These are phyloP conservation scores for Pichia terricola DNA, from an alignment of 1,139 yeast species.

Conservation along the genomic window DNA sequence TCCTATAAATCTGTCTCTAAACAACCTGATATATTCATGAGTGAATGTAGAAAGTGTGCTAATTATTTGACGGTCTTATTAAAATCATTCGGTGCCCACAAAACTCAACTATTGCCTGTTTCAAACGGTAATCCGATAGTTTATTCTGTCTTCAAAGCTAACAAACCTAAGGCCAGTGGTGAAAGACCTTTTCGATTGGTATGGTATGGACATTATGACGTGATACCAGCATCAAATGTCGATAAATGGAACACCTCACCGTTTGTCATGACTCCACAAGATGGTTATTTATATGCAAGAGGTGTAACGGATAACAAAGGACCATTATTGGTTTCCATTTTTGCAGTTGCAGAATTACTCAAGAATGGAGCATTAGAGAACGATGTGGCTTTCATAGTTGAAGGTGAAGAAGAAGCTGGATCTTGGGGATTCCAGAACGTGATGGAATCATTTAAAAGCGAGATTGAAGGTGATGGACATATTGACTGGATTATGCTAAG, in stretches of 20 bases:
- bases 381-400: conserved; percentile 77
- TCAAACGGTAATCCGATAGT: conserved; percentile 76
- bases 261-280: conserved; percentile 58
- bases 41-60: conserved; percentile 85
- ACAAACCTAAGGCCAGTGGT: conserved; percentile 8
- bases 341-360: conserved; percentile 70
- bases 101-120: conserved; percentile 63
- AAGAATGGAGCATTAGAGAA: conserved; percentile 44
- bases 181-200: conserved; percentile 34
- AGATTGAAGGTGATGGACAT: conserved; percentile 32
- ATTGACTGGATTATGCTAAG: conserved; percentile 87
- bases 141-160: conserved; percentile 56
- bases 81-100: conserved; percentile 60
- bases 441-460: conserved; percentile 36
- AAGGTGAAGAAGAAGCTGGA: conserved; percentile 95
- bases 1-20: conserved; percentile 72
- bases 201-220: conserved; percentile 97
- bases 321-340: conserved; percentile 81
- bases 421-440: conserved; percentile 75
- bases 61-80: conserved; percentile 57
- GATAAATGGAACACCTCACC: conserved; percentile 77
- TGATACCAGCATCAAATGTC: conserved; percentile 56
- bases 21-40: conserved; percentile 52
- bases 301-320: conserved; percentile 96
- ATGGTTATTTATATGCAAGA: conserved; percentile 84